Base-by-base conservation (phyloP, 352 stramenopile genomes). In the Plasmopara viticola region DNA sequence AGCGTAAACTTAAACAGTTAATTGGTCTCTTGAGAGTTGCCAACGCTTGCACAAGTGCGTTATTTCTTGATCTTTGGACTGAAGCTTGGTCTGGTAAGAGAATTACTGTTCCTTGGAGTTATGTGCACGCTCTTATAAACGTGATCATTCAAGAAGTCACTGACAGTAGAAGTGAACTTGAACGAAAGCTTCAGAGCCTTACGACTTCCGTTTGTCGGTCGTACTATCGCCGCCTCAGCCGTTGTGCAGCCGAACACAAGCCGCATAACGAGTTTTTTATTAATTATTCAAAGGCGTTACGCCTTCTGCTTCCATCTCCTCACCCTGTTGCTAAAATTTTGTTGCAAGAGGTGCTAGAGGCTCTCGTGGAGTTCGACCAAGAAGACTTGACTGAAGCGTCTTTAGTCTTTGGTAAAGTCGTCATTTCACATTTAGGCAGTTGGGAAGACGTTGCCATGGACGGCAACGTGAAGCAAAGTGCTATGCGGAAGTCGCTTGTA, bases 11-110 rank as follows among this genome's bases (percentile, higher is more conserved):
- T 40, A 53, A 66, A 45, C 38, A 57, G 14, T 39, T 70, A 41
- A 17, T 64, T 50, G 31, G 33, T n/a, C 37, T 70, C 33, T 48
- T 70, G 40, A n/a, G 30, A 37, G 34, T 37, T 56, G 48, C 48
- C 12, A 54, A 43, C 51, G 49, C 44, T 45, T 38, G 45, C 2
- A 58, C 56, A n/a, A 69, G 56, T 51, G 43, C 39, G 38, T 54
- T 62, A 41, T 76, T 89, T 30, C 25, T 89, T 9, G 51, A 70
- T 12, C 48, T 67, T 39, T 87, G 76, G 79, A 70, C 57, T 6
- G 52, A 74, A 48, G 51, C 51, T 31, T 80, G 70, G 78, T 67
- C 68, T 35, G 52, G 58, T 7, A 64, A 64, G 8, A 18, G 30
- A 13, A 53, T 53, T 8, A 41, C 33, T 25, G 44, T 82, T 31